Base-by-base conservation (phyloP, 305 asterid species). In the Coffea humblotiana region DNA sequence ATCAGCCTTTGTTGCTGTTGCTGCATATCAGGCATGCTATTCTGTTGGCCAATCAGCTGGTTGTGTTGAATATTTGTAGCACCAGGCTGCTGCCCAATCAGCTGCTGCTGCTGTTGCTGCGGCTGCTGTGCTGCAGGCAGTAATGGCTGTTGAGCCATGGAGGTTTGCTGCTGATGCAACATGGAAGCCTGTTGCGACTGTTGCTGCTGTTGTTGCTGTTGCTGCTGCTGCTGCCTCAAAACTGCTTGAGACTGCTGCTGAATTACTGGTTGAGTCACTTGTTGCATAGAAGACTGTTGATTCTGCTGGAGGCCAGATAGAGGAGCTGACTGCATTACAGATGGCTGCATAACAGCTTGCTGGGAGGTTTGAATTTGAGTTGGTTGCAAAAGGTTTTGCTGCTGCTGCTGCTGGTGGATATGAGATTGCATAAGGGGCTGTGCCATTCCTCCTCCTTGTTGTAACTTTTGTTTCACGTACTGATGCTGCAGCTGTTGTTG, bases 341-440 rank as follows among this genome's bases (percentile, higher is more conserved):
- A 86, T 74, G 97, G 87, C 86, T 90, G 99, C 97, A 90, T 89
- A 78, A 89, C 92, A 85, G 90, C 88, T 85, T 91, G 29, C 29
- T 95, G 98, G 84, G 97, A 90, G 72, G 94, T 83, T 87, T 91
- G 98, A n/a, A 91, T 88, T 84, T 90, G 97, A 87, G 86, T 84
- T 67, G 92, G 88, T 29, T 84, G 82, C 90, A 81, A 60, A 89
- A 85, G 83, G 83, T 93, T 61, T 83, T 84, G 51, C 18, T 76
- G 84, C 25, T 86, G 87, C 66, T 89, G 91, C 43, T 85, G 66
- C n/a, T 21, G n/a, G 8, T 89, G 97, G 63, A 88, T 84, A 86
- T 92, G 98, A 80, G 97, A 85, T 77, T 89, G 98, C 91, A 89
- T 81, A 48, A 89, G 85, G 77, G 19, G 61, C 16, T 56, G 94